Evolutionary conservation across 495 filamentous ascomycete genomes (phyloP), one percentile per base, ranked within the genome.

Genomic region (Penicillium cosmopolitanum): DNA sequence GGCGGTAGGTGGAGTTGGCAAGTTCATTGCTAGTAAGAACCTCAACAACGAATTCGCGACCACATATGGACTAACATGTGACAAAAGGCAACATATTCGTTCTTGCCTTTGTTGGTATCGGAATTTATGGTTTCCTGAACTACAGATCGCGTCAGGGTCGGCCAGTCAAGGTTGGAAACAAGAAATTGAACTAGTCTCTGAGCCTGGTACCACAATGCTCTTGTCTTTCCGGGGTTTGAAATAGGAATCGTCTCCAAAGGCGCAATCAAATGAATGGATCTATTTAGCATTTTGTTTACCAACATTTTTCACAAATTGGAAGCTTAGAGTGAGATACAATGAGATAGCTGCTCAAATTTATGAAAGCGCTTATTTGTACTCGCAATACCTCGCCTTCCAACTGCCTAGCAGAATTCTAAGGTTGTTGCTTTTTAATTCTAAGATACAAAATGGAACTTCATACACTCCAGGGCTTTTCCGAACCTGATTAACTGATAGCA

Each of bases 21-120:
- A 52, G n/a, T 52, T 52, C 31, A 36, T 52, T 35, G 50, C 50
- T 52, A 52, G 50, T 52, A 52, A 35, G 50, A 33, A 31, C 16
- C 31, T 13, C 31, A 33, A 31, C 7, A 15, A 10, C 35, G 21
- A 11, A 13, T 31, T 23, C 48, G 31, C 12, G 6, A 31, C 48
- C 25, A 51, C 4, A 51, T 18, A 52, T n/a, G 18, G 2, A 33
- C 28, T 52, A 52, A 52, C 15, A 52, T 52, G 11, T 3, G 28
- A 21, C 11, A 16, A 52, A n/a, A 52, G 50, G 50, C 34, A 52
- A 52, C 31, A 52, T 52, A 52, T 18, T 52, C 13, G 31, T 52
- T 52, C 23, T 52, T n/a, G 31, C 50, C n/a, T n/a, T 33, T 52
- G 9, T 52, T 52, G 23, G 50, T 15, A 52, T 52, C 31, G 50